These are phyloP conservation scores for Hypoxylon rubiginosum DNA, from an alignment of 2,329 filamentous ascomycete species.

Conservation along the genomic window DNA sequence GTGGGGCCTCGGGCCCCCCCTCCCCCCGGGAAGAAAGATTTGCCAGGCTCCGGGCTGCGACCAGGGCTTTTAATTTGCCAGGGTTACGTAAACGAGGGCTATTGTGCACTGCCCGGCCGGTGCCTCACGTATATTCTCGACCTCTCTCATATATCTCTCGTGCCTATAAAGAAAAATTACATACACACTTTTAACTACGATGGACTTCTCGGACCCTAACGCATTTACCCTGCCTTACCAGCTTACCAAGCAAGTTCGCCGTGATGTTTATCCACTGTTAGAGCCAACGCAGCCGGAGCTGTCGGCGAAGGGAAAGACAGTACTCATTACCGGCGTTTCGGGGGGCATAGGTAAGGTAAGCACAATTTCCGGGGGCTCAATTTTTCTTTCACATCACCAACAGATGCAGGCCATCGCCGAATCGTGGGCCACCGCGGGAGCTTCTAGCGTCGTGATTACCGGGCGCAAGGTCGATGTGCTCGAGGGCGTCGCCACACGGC, in stretches of 20 bases:
- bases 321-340: conserved; percentile 43
- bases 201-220: conserved; percentile 42
- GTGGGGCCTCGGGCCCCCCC: too few species aligned
- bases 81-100: too few species aligned
- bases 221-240: conserved; percentile 37
- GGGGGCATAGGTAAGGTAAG: conserved; percentile 43
- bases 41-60: too few species aligned
- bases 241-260: too few species aligned
- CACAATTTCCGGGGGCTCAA: conserved; percentile 12
- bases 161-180: not conserved
- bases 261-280: conserved; percentile 41
- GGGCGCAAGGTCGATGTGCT: too few species aligned
- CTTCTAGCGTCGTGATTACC: conserved; percentile 41
- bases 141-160: not conserved
- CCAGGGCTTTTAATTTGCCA: too few species aligned
- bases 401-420: conserved; percentile 41
- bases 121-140: not conserved
- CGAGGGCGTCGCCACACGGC: conserved; percentile 27
- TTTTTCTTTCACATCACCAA: conserved; percentile 22
- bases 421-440: conserved; percentile 41
- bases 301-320: conserved; percentile 41
- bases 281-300: conserved; percentile 41
- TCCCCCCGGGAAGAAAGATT: too few species aligned
- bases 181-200: conserved; percentile 13
- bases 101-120: too few species aligned